Percentiles rank a stretch among this genome's conserved stretches.
Conservation (phyloP, 2,329 filamentous ascomycete species). For the Scedosporium dehoogii region DNA sequence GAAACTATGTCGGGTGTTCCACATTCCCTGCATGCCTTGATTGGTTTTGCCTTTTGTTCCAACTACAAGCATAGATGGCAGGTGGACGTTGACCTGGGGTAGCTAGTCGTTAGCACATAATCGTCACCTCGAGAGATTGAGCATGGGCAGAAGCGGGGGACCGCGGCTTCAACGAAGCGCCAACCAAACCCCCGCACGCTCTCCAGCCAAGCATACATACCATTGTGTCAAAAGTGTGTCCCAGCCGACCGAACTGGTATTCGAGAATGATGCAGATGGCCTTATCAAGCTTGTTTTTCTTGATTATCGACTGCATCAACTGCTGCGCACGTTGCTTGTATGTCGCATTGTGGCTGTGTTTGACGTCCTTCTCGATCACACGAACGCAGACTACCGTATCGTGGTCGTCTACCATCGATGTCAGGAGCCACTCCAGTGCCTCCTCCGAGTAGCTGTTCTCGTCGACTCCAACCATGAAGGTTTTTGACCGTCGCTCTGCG, state of each 20-base stretch:
- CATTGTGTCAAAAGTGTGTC: slow-evolving; percentile 83
- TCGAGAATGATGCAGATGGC: slow-evolving; percentile 80
- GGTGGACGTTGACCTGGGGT: slow-evolving; percentile 74
- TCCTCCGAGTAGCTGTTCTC: slow-evolving; percentile 89
- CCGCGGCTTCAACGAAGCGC: no score
- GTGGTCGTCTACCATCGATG: slow-evolving; percentile 85
- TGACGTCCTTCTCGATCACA: slow-evolving; percentile 75
- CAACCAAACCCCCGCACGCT: neutral
- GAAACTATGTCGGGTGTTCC: slow-evolving; percentile 70
- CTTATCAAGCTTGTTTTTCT: slow-evolving; percentile 68
- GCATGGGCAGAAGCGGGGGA: neutral
- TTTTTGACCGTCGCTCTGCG: slow-evolving; percentile 68
- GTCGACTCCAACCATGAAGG: slow-evolving; percentile 84
- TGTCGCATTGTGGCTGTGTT: slow-evolving; percentile 53
- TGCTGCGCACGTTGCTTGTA: slow-evolving; percentile 69
- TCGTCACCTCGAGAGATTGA: neutral
- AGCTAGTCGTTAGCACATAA: neutral
- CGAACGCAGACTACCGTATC: slow-evolving; percentile 87
- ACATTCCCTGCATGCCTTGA: slow-evolving; percentile 74
- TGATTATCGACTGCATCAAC: slow-evolving; percentile 66
- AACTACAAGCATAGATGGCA: slow-evolving; percentile 83
- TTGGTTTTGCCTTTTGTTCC: slow-evolving; percentile 78
- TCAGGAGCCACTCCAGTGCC: slow-evolving; percentile 83
- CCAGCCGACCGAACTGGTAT: slow-evolving; percentile 80
- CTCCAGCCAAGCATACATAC: slow-evolving; percentile 37